Conservation (phyloP, 1,139 yeast species). For the Suhomyces choctaworum region DNA sequence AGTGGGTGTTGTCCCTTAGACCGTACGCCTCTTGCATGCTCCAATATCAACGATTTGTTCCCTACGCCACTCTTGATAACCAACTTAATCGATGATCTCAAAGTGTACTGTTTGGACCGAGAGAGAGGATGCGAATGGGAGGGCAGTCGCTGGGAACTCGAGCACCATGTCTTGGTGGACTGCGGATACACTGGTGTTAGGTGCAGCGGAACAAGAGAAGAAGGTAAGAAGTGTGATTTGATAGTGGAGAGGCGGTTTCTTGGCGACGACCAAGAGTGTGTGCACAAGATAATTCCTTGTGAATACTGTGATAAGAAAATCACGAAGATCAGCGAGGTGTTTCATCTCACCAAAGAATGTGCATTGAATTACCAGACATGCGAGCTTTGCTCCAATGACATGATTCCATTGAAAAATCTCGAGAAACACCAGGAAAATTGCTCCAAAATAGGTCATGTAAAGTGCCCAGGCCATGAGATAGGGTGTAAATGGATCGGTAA, state of each 20-base stretch:
- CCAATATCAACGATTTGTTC: slow-evolving; percentile 44
- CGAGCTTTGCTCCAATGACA: slow-evolving; percentile 42
- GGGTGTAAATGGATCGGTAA: slow-evolving; percentile 46
- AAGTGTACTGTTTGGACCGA: slow-evolving; percentile 54
- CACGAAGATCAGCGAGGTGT: slow-evolving; percentile 28
- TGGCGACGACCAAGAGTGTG: slow-evolving; percentile 22
- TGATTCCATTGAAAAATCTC: slow-evolving; percentile 37
- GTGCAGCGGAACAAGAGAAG: slow-evolving; percentile 36
- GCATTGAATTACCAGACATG: slow-evolving; percentile 40
- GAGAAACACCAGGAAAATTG: slow-evolving; percentile 40
- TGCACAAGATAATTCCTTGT: slow-evolving; percentile 42
- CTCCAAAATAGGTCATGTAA: slow-evolving; percentile 30
- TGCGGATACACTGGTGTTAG: slow-evolving; percentile 55
- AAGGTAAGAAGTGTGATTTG: slow-evolving; percentile 15
- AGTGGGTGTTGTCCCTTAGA: slow-evolving; percentile 62
- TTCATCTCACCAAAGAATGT: slow-evolving; percentile 45
- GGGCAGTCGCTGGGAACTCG: slow-evolving; percentile 62
- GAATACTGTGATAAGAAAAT: slow-evolving; percentile 39
- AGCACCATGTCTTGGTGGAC: slow-evolving; percentile 48
- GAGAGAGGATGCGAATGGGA: slow-evolving; percentile 59
- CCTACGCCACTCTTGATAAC: slow-evolving; percentile 64
- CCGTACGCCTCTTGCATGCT: slow-evolving; percentile 48
- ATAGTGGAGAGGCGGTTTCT: slow-evolving; percentile 27
- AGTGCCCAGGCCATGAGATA: slow-evolving; percentile 43
- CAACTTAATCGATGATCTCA: slow-evolving; percentile 63